Base-by-base conservation (phyloP, 352 stramenopile species). In the Phytopythium aichiense region DNA sequence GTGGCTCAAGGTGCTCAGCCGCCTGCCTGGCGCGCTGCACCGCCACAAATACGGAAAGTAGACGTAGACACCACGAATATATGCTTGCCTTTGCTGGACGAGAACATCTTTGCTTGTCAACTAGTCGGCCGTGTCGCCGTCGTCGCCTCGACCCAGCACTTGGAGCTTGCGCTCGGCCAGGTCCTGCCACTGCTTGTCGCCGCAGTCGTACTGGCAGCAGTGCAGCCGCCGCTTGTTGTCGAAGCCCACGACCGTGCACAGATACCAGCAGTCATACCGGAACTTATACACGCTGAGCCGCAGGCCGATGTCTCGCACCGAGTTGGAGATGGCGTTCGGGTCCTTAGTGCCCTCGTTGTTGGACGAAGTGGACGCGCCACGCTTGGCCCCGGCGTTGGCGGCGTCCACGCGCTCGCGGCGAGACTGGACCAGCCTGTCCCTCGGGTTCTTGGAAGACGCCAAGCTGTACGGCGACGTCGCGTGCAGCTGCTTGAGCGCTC, bases 1-100 rank as follows among this genome's bases (percentile, higher is more conserved):
- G 52, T 94, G 85, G 79, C 79, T 94, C 58, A 93, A 94, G 76
- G 85, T 94, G 69, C 71, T 94, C 37, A 88, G 84, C 55, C 78
- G 84, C 60, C 70, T 94, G 66, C 86, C 86, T 20, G 84, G 83
- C 54, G 81, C 86, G 33, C 77, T 94, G 51, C 77, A 92, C 45
- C 86, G 86, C 74, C 86, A 88, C 77, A 94, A 94, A 66, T 94
- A 94, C 77, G 84, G 84, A 64, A 90, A 91, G 67, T 91, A 89
- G n/a, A 42, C 50, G 28, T 42, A 37, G 25, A 56, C 28, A 56
- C 45, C 45, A 16, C 30, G 7, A 84, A 81, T 74, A 73, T 61
- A 79, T 69, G 45, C 53, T 56, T 50, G 38, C 60, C 33, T 38
- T 33, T 49, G 33, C 12, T 25, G 22, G 16, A 20, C n/a, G n/a